phyloP scores from a whole-genome alignment of 2,329 filamentous ascomycete species.

The Exophiala xenobiotica region DNA sequence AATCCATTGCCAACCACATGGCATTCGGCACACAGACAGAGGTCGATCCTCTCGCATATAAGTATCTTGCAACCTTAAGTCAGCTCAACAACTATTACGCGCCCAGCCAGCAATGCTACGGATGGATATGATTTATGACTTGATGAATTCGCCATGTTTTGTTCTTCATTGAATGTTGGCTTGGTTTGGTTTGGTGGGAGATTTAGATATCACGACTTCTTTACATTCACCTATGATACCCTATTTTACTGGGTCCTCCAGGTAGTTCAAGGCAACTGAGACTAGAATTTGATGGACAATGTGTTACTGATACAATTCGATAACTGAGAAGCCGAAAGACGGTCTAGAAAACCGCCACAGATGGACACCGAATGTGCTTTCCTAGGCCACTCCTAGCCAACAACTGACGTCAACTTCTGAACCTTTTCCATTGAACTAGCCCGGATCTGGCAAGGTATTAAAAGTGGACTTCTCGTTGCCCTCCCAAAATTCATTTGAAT shows the following conservation, averaged over 20 bases:
- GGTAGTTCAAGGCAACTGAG: too few relatives aligned
- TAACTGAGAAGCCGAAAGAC: neutral
- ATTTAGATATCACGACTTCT: too few relatives aligned
- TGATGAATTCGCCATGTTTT: slow-evolving; percentile 5
- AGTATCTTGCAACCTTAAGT: slow-evolving; percentile 22
- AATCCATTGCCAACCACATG: slow-evolving; percentile 21
- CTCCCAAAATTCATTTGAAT: too few relatives aligned
- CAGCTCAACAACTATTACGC: slow-evolving; percentile 27
- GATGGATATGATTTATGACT: slow-evolving; percentile 22
- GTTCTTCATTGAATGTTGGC: neutral
- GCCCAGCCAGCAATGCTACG: slow-evolving; percentile 10
- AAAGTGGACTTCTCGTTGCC: too few relatives aligned
- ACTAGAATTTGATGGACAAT: neutral
- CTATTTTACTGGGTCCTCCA: too few relatives aligned
- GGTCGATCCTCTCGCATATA: slow-evolving; percentile 15
- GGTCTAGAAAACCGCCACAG: neutral
- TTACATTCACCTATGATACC: too few relatives aligned
- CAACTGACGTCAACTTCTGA: too few relatives aligned
- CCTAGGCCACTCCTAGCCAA: too few relatives aligned
- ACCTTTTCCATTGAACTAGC: too few relatives aligned
- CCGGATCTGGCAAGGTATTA: neutral
- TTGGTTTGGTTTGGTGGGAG: slow-evolving; percentile 10
- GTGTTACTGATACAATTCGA: neutral
- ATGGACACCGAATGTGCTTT: slow-evolving; percentile 11
- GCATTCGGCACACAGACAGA: slow-evolving; percentile 10